A percentile compares a stretch with the other conserved stretches of the same genome.
These are phyloP conservation scores for Microcera coccophila DNA, from an alignment of 2,329 filamentous ascomycete genomes.

Conservation along the genomic window DNA sequence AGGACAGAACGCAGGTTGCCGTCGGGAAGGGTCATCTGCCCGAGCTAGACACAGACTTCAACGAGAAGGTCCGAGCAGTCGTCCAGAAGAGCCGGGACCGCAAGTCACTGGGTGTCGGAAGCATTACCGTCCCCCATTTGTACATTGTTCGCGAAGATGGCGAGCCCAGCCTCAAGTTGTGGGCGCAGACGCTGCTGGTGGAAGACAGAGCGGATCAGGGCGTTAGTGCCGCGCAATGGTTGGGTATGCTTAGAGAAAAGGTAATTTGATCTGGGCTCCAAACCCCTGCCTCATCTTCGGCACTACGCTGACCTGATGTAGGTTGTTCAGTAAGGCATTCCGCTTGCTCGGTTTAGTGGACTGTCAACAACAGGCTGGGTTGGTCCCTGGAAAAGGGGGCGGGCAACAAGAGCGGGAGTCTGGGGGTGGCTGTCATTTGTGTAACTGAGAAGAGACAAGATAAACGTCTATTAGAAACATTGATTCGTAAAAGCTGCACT, in stretches of 20 bases:
- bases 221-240: slow-evolving; percentile 88
- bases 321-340: slow-evolving; percentile 33
- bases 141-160: slow-evolving; percentile 95
- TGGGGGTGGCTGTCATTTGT: slow-evolving; percentile 14
- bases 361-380: slow-evolving; percentile 2
- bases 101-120: slow-evolving; percentile 80
- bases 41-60: slow-evolving; percentile 92
- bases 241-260: slow-evolving; percentile 91
- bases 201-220: slow-evolving; percentile 94
- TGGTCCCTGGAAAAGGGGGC: slow-evolving; percentile 17
- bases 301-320: slow-evolving; percentile 7
- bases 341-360: slow-evolving; percentile 21
- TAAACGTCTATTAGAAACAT: slow-evolving; percentile 26
- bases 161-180: slow-evolving; percentile 89
- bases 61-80: slow-evolving; percentile 85
- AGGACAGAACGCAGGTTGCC: slow-evolving; percentile 77
- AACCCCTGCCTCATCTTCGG: not conserved
- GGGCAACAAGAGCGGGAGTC: slow-evolving; percentile 19
- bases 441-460: slow-evolving; percentile 16
- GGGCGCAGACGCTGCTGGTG: slow-evolving; percentile 93
- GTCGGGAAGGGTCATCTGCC: slow-evolving; percentile 88
- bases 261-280: slow-evolving; percentile 53
- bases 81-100: slow-evolving; percentile 90
- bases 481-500: too few species aligned
- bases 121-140: slow-evolving; percentile 85